Base-by-base conservation (phyloP, 176 grass and related monocot genomes). In the Tillandsia leiboldiana region DNA sequence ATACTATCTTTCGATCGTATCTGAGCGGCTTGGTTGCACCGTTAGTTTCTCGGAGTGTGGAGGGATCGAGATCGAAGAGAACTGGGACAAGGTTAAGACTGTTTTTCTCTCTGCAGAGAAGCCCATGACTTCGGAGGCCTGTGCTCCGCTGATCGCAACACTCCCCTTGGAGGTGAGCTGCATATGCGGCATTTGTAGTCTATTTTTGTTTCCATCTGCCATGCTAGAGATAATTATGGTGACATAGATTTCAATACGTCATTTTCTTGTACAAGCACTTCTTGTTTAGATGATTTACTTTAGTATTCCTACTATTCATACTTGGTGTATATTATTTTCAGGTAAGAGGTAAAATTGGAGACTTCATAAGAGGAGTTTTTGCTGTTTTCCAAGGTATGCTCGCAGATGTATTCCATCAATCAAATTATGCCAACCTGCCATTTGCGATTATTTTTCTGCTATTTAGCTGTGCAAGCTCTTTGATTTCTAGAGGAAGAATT, bases 11-110 rank as follows among this genome's bases (percentile, higher is more conserved):
- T 90, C 86, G 0, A 73, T 97, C 33, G 82, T 90, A 15, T 97
- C 94, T 6, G 89, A 97, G 50, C 84, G 89, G 77, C 82, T 97
- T 26, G 94, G 94, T 10, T 87, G 69, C 77, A 92, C 81, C 65
- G 86, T 97, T 75, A 90, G 86, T 66, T 97, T 97, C 79, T 97
- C 94, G 4, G 89, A 97, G 49, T 97, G 89, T 50, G 89, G 94
- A 17, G 94, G 94, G 51, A 88, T 99, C 51, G 94, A 99, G 70
- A 93, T 99, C 11, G 94, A 99, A 73, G 94, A 93, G 69, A 99
- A 99, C 66, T 99, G 94, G 94, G 94, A 99, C 59, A 99, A 99
- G 82, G 94, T 99, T 54, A 99, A 93, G 77, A 93, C 84, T 0
- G 80, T 99, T 12, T 93, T 86, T 73, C 84, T 99, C 62, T 82